Conservation (phyloP, 2,329 filamentous ascomycete species). For the Lanzia echinophila region DNA sequence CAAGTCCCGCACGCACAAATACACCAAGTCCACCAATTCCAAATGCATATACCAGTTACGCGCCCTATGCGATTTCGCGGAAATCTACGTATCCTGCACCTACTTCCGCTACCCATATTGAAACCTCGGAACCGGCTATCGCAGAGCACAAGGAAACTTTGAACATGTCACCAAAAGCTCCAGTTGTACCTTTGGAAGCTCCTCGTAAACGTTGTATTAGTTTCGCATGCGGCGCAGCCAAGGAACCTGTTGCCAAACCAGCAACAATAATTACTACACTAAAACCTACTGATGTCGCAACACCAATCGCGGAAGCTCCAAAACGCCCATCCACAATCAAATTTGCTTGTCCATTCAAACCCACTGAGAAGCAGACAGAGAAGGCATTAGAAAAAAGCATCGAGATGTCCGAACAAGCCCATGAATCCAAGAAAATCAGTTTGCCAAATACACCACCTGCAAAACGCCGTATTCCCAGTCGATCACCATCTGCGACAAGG, state of each 20-base stretch:
- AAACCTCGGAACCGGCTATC: constrained; percentile 9
- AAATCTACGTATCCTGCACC: constrained; percentile 15
- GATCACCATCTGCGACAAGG: constrained; percentile 25
- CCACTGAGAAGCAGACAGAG: constrained; percentile 30
- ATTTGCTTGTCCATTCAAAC: constrained; percentile 62
- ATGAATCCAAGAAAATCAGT: neutral
- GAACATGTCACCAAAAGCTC: constrained; percentile 31
- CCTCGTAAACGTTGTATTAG: constrained; percentile 85
- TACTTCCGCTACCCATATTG: constrained; percentile 10
- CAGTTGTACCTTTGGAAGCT: constrained; percentile 51
- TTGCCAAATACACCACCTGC: constrained; percentile 16
- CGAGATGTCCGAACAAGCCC: constrained; percentile 10
- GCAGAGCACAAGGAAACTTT: constrained; percentile 12
- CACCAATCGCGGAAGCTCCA: constrained; percentile 31
- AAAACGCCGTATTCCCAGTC: constrained; percentile 13
- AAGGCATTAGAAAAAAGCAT: neutral
- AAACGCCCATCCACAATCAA: constrained; percentile 60
- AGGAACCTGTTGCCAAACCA: constrained; percentile 38
- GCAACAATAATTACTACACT: constrained; percentile 11
- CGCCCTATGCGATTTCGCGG: constrained; percentile 22
- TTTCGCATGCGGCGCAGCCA: constrained; percentile 71
- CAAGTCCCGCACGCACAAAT: constrained; percentile 79
- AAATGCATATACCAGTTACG: constrained; percentile 41
- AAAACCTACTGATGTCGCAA: neutral
- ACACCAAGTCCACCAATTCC: constrained; percentile 83